These are phyloP conservation scores for Gelatoporia subvermispora DNA, from an alignment of 768 basidiomycete species.

Conservation along the genomic window DNA sequence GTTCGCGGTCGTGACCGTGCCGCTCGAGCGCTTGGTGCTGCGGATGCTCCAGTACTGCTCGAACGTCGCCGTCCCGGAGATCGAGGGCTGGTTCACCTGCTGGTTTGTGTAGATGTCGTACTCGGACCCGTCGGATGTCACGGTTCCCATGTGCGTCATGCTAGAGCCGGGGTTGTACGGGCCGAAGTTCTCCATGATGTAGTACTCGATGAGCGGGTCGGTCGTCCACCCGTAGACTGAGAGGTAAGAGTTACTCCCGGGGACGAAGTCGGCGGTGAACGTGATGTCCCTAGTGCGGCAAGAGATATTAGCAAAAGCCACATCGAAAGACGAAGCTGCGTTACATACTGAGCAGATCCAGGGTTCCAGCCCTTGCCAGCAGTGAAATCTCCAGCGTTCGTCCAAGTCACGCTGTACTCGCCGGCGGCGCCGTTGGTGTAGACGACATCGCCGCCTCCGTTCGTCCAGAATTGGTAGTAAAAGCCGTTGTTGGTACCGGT, in stretches of 20 bases:
- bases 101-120: constrained; percentile 38
- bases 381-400: constrained; percentile 31
- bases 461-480: constrained; percentile 37
- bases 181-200: constrained; percentile 39
- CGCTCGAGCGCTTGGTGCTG: constrained; percentile 25
- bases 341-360: constrained; percentile 23
- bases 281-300: constrained; percentile 29
- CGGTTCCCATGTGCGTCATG: constrained; percentile 30
- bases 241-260: constrained; percentile 38
- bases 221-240: constrained; percentile 44
- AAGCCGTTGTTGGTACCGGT: constrained; percentile 30
- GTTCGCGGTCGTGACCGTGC: constrained; percentile 24
- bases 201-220: constrained; percentile 44
- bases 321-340: not conserved
- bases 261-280: constrained; percentile 34
- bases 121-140: constrained; percentile 36
- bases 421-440: constrained; percentile 29
- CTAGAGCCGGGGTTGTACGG: constrained; percentile 34
- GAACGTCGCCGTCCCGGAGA: constrained; percentile 39
- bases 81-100: constrained; percentile 38
- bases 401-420: constrained; percentile 30
- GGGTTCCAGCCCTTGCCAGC: constrained; percentile 37
- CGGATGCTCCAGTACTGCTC: constrained; percentile 45
- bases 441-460: constrained; percentile 24
- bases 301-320: not conserved